Conservation (phyloP, 2,329 filamentous ascomycete species). For the Neofusicoccum umdonicola region DNA sequence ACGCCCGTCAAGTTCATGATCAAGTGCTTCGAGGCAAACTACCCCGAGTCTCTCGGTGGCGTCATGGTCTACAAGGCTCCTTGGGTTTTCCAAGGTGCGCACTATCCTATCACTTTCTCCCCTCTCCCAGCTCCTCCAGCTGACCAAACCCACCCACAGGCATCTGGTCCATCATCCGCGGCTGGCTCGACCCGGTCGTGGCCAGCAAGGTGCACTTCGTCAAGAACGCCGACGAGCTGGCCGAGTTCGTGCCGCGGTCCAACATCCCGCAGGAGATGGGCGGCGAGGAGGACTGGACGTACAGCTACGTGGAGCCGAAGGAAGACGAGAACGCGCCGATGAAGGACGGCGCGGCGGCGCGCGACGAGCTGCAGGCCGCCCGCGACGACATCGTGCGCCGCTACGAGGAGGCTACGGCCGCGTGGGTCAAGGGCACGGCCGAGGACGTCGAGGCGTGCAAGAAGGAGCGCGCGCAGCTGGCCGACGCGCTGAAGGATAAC, state of each 20-base stretch:
- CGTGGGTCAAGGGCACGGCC: slow-evolving; percentile 62
- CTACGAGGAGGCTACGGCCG: slow-evolving; percentile 71
- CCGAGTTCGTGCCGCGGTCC: slow-evolving; percentile 67
- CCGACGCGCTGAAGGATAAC: slow-evolving; percentile 63
- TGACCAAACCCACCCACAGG: slow-evolving; percentile 46
- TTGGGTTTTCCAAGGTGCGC: slow-evolving; percentile 88
- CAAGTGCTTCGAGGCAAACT: slow-evolving; percentile 98
- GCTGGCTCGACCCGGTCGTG: slow-evolving; percentile 96
- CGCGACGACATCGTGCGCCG: slow-evolving; percentile 65
- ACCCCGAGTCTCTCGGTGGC: slow-evolving; percentile 85
- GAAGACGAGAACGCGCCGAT: slow-evolving; percentile 74
- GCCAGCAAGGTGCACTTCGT: slow-evolving; percentile 93
- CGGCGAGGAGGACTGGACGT: slow-evolving; percentile 80
- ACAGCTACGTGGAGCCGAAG: slow-evolving; percentile 75
- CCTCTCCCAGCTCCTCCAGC: background rate
- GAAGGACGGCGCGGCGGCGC: slow-evolving; percentile 59
- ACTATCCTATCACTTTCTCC: slow-evolving; percentile 12
- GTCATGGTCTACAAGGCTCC: slow-evolving; percentile 94
- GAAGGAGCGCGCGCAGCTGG: slow-evolving; percentile 60
- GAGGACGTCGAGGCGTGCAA: slow-evolving; percentile 51
- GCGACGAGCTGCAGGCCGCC: slow-evolving; percentile 62
- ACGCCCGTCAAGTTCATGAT: slow-evolving; percentile 98
- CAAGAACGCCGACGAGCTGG: slow-evolving; percentile 74
- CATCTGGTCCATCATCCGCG: slow-evolving; percentile 93
- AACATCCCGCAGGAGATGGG: slow-evolving; percentile 81